phyloP scores from a whole-genome alignment of 352 stramenopile genomes.

The Phytophthora brassicae region DNA sequence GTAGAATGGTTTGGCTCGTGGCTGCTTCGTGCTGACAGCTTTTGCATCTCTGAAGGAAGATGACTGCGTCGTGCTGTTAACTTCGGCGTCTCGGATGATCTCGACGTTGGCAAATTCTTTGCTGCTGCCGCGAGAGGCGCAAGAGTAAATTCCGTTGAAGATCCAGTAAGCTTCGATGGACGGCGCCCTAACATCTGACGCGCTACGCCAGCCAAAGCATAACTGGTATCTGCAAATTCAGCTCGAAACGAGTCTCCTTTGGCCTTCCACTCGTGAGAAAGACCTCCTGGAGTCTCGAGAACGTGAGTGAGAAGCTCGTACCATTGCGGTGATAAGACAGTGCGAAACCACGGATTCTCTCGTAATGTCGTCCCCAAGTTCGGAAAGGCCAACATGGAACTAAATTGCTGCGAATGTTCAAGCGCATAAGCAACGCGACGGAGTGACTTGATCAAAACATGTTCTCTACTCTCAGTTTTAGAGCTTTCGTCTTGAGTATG shows the following conservation, averaged over 20 bases:
- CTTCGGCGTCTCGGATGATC: conserved; percentile 6
- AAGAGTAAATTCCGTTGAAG: conserved; percentile 15
- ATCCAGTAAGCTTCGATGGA: neutral
- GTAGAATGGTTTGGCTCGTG: neutral
- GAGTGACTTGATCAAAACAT: conserved; percentile 27
- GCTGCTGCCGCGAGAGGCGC: conserved; percentile 7
- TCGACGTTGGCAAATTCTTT: conserved; percentile 6
- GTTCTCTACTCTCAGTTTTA: neutral
- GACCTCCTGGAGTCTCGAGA: conserved; percentile 34
- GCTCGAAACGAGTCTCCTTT: conserved; percentile 51
- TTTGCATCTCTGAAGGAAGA: conserved; percentile 2
- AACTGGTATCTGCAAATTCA: conserved; percentile 46
- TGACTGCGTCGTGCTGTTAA: conserved; percentile 7
- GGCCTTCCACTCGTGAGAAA: conserved; percentile 54
- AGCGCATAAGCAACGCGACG: conserved; percentile 28
- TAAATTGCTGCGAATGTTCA: conserved; percentile 45
- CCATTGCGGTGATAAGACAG: conserved; percentile 26
- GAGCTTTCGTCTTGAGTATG: neutral
- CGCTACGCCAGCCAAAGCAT: conserved; percentile 11
- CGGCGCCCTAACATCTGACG: conserved; percentile 2
- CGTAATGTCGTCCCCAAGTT: conserved; percentile 36
- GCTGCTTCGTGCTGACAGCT: neutral
- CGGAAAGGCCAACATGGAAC: conserved; percentile 40
- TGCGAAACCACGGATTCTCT: conserved; percentile 48
- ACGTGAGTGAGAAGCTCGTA: conserved; percentile 33